Conservation (phyloP, 768 basidiomycete species). For the Albatrellus ellisii region DNA sequence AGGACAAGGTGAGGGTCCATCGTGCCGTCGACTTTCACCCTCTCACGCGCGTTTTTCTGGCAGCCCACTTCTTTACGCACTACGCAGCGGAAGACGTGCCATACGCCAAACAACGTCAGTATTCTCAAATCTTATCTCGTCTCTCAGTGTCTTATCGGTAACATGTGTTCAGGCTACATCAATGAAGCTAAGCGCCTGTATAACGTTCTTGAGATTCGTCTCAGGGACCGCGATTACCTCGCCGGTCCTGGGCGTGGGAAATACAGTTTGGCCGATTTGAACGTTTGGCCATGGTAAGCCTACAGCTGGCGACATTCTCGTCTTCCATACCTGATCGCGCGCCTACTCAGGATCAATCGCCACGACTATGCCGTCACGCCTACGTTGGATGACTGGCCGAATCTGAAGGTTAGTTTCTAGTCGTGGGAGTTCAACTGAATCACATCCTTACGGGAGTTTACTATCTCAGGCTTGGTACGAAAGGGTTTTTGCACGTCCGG, state of each 20-base stretch:
- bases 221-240: constrained; percentile 68
- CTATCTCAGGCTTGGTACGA: constrained; percentile 27
- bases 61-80: constrained; percentile 57
- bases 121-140: neutral
- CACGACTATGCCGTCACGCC: constrained; percentile 38
- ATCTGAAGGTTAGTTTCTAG: constrained; percentile 38
- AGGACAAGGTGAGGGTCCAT: constrained; percentile 35
- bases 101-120: constrained; percentile 51
- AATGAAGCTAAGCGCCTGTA: constrained; percentile 82
- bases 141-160: neutral
- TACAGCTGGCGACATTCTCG: neutral
- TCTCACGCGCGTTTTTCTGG: neutral
- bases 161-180: constrained; percentile 40
- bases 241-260: constrained; percentile 62
- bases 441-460: neutral
- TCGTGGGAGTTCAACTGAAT: too few relatives aligned
- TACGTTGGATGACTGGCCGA: constrained; percentile 48
- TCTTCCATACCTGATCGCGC: neutral
- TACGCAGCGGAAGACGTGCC: constrained; percentile 55
- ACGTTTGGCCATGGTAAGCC: constrained; percentile 46
- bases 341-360: constrained; percentile 48
- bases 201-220: constrained; percentile 67
- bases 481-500: constrained; percentile 23
- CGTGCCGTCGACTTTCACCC: neutral
- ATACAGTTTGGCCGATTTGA: constrained; percentile 62